These are phyloP conservation scores for Hymenotorrendiella dingleyae DNA, from an alignment of 2,329 filamentous ascomycete species.

Conservation along the genomic window DNA sequence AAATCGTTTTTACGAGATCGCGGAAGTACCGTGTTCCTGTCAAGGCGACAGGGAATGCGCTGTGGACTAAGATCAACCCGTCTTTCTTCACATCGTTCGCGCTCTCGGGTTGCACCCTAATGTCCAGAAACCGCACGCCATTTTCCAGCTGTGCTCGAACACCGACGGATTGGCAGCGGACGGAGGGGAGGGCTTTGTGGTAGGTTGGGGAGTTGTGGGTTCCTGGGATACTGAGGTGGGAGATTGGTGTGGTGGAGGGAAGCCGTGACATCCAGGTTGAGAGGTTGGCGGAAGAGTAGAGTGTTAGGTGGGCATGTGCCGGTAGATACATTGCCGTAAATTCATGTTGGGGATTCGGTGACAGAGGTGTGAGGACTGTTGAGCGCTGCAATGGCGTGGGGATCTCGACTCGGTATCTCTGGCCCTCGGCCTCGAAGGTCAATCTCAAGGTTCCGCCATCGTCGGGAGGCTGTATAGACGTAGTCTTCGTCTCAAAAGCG, in stretches of 20 bases:
- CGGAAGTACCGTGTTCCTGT: conserved; percentile 75
- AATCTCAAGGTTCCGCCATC: conserved; percentile 72
- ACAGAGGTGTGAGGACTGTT: conserved; percentile 53
- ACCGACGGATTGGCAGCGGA: conserved; percentile 82
- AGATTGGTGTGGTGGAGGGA: conserved; percentile 64
- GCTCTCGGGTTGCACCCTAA: conserved; percentile 66
- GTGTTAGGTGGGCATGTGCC: conserved; percentile 46
- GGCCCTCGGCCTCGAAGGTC: conserved; percentile 60
- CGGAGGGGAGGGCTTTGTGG: conserved; percentile 79
- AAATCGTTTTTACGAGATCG: conserved; percentile 63
- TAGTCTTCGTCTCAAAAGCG: conserved; percentile 61
- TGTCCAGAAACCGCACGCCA: conserved; percentile 90
- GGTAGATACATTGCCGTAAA: conserved; percentile 64
- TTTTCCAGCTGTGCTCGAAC: conserved; percentile 76
- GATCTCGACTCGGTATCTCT: conserved; percentile 67
- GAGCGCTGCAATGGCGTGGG: conserved; percentile 57
- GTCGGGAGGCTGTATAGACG: conserved; percentile 54
- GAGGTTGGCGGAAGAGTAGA: conserved; percentile 67
- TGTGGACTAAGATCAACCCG: conserved; percentile 77
- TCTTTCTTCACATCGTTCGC: conserved; percentile 54
- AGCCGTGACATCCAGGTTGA: conserved; percentile 77
- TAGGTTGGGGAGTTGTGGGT: conserved; percentile 92
- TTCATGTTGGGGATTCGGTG: conserved; percentile 43
- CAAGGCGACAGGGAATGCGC: conserved; percentile 80
- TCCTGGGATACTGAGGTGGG: conserved; percentile 82